Conservation (phyloP, 2,329 filamentous ascomycete species). For the Monilinia fructicola region DNA sequence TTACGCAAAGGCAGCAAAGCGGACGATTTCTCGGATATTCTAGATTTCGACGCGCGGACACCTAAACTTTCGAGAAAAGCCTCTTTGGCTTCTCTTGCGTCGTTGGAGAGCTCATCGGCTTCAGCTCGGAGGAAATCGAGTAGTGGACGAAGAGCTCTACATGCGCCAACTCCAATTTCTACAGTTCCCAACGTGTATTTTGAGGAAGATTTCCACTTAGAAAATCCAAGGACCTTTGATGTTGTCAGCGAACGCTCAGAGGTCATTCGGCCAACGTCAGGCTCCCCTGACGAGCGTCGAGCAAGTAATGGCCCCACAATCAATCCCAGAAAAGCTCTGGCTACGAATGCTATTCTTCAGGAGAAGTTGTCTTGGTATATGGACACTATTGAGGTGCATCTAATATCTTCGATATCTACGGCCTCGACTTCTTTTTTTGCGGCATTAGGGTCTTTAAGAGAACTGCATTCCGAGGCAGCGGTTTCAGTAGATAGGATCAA, state of each 20-base stretch:
- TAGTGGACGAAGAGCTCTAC: conserved; percentile 57
- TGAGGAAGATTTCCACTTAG: conserved; percentile 89
- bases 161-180: conserved; percentile 81
- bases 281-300: conserved; percentile 54
- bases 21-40: conserved; percentile 44
- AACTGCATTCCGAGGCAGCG: conserved; percentile 87
- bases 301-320: conserved; percentile 57
- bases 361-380: conserved; percentile 99
- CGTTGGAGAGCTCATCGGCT: conserved; percentile 34
- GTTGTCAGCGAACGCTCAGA: conserved; percentile 95
- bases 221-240: conserved; percentile 95
- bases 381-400: conserved; percentile 96
- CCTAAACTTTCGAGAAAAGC: conserved; percentile 40
- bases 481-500: conserved; percentile 89
- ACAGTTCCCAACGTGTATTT: conserved; percentile 94
- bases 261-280: conserved; percentile 66
- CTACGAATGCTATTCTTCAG: conserved; percentile 94
- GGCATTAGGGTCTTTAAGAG: conserved; percentile 83
- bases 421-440: conserved; percentile 97
- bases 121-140: conserved; percentile 51
- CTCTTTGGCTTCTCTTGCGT: conserved; percentile 46
- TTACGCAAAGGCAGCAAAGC: conserved; percentile 39
- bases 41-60: conserved; percentile 40
- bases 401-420: conserved; percentile 93
- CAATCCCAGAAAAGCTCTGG: conserved; percentile 77